Conservation (phyloP, 805 yeast species). For the Naumovozyma dairenensis region DNA sequence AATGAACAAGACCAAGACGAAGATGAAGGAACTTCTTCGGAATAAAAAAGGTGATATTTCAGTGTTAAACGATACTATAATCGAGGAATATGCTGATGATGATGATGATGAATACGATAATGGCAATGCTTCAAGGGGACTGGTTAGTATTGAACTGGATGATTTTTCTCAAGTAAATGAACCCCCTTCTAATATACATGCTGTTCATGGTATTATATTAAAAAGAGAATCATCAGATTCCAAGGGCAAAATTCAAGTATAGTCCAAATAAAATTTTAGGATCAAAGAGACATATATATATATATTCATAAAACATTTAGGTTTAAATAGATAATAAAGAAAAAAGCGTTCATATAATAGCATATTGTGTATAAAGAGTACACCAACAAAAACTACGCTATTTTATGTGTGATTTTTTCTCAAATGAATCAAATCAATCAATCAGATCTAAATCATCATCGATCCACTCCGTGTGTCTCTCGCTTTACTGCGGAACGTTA, state of each 20-base stretch:
- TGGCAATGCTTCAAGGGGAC: too few species aligned
- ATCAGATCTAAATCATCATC: too few species aligned
- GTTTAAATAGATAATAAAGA: too few species aligned
- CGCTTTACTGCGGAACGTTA: too few species aligned
- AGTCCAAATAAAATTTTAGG: too few species aligned
- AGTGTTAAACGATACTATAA: too few species aligned
- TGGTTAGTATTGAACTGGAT: too few species aligned
- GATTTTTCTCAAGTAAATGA: too few species aligned
- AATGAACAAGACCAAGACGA: not conserved
- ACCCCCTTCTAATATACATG: constrained; percentile 5
- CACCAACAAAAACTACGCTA: not conserved
- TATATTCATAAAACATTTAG: too few species aligned
- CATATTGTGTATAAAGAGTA: not conserved
- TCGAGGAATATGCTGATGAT: not conserved
- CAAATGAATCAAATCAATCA: too few species aligned
- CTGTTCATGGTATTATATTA: constrained; percentile 7
- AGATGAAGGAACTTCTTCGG: not conserved
- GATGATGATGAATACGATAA: not conserved
- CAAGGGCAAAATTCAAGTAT: not conserved
- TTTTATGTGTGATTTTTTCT: not conserved
- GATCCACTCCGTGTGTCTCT: too few species aligned
- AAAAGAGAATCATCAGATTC: not conserved
- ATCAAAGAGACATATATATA: too few species aligned
- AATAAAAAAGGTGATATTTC: not conserved
- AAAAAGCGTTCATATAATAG: not conserved